Base-by-base conservation (phyloP, 148 eudicot species). In the Rhododendron ovatum region DNA sequence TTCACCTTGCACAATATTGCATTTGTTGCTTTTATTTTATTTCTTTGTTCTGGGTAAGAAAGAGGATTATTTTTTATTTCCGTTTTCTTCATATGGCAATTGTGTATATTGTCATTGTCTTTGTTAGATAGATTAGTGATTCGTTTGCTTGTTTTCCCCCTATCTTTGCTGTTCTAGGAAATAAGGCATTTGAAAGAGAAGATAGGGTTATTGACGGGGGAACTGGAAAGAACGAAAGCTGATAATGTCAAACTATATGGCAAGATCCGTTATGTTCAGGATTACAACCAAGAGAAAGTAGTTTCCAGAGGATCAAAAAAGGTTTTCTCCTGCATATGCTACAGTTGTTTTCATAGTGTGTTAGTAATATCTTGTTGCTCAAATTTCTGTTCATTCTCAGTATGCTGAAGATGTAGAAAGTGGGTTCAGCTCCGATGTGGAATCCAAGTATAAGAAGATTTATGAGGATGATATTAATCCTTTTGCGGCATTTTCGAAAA, bases 391-490 rank as follows among this genome's bases (percentile, higher is more conserved):
- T 33, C 30, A 26, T 90, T 93, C 77, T 86, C 95, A 98, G 99
- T 90, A 87, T 82, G 88, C 94, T 51, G 99, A 95, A 84, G 99
- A 98, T 89, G 86, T 95, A 45, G 99, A 98, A 90, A 92, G 97
- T 90, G 98, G 99, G 77, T 92, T 95, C 91, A 86, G 92, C 91
- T 95, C 98, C 51, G 99, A 98, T 90, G 99, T 98, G 86, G 99
- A 98, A 89, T 93, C 98, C 87, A 98, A 98, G 93, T 98, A 98
- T 88, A 95, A 95, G 92, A 98, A 95, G 90, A 98, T 98, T 83
- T 98, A 98, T 82, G 99, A 98, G 88, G 99, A 98, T 80, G 99
- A 98, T 89, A 98, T 98, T 59, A 98, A 98, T 91, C 99, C 99
- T 77, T 98, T 98, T 93, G 98, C 99, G 53, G 99, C 99, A 90